Percentiles rank a stretch among this genome's conserved stretches.
phyloP scores from a whole-genome alignment of 164 flowering plant genomes.

The Piper betle region DNA sequence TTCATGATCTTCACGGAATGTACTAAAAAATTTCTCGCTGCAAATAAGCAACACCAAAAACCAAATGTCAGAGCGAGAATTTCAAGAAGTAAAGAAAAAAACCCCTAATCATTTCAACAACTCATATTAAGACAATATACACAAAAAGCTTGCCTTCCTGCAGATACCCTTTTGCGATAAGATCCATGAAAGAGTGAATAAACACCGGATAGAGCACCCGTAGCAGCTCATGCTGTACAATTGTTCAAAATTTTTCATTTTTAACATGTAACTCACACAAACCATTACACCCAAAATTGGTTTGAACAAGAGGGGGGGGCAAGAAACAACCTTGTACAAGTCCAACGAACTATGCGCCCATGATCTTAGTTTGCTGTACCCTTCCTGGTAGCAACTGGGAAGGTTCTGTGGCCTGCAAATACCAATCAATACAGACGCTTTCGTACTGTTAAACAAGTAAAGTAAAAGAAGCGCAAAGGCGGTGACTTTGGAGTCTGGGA shows the following conservation, averaged over 20 bases:
- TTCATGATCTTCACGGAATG: conserved; percentile 92
- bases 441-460: background rate
- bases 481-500: background rate
- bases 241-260: too few species aligned
- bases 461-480: background rate
- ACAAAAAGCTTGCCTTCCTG: conserved; percentile 55
- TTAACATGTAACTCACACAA: too few species aligned
- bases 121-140: too few species aligned
- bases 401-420: conserved; percentile 41
- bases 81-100: too few species aligned
- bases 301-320: too few species aligned
- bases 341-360: conserved; percentile 82
- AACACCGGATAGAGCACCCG: conserved; percentile 93
- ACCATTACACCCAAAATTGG: too few species aligned
- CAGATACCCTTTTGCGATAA: conserved; percentile 70
- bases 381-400: conserved; percentile 66
- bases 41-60: background rate
- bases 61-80: background rate
- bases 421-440: background rate
- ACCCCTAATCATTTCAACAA: background rate
- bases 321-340: conserved; percentile 57
- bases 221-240: conserved; percentile 95
- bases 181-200: conserved; percentile 95
- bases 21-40: conserved; percentile 80
- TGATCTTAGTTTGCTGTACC: conserved; percentile 72